Evolutionary conservation across 768 basidiomycete genomes (phyloP), one percentile per base, ranked within the genome.

Genomic region (Agaricus subrufescens): DNA sequence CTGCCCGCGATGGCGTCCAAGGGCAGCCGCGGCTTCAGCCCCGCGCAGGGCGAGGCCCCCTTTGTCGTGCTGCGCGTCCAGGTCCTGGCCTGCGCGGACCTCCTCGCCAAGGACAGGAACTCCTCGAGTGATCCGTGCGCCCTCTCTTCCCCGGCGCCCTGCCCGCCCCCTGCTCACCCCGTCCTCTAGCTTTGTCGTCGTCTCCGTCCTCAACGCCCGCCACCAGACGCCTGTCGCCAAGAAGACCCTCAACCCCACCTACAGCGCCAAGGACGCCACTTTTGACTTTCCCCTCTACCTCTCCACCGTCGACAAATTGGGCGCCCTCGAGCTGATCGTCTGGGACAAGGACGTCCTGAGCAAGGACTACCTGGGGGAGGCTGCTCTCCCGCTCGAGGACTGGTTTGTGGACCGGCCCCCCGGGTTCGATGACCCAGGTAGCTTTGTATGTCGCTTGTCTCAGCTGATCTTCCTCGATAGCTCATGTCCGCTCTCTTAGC

Each of bases 291-390:
- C 93, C 0, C 77, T 97, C 15, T 91, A 89, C 62, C 76, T 88
- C 15, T 88, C 86, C 14, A 78, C 89, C 27, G 85, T 86, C 0
- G 87, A 89, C 61, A 75, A 76, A 45, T 77, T 91, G 4, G 87
- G 89, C 34, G 83, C 80, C 1, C 63, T 98, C 43, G 94, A 98
- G 69, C 74, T 93, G 34, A 86, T 97, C 11, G 78, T 94, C 0
- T 99, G 96, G 95, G 94, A 95, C 71, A 94, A 88, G 73, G 95
- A 98, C 69, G 75, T 91, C 61, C 68, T 94, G 63, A 82, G 78
- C 64, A 97, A 94, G 73, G 96, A 98, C 45, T 99, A 97, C 67
- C 78, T 99, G 14, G 97, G 97, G 14, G 96, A 99, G 69, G 80
- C 83, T 4, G 81, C 86, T 0, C 61, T 98, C 6, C 81, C 84